Base-by-base conservation (phyloP, 208 protist species). In the Vickermania ingenoplastis region DNA sequence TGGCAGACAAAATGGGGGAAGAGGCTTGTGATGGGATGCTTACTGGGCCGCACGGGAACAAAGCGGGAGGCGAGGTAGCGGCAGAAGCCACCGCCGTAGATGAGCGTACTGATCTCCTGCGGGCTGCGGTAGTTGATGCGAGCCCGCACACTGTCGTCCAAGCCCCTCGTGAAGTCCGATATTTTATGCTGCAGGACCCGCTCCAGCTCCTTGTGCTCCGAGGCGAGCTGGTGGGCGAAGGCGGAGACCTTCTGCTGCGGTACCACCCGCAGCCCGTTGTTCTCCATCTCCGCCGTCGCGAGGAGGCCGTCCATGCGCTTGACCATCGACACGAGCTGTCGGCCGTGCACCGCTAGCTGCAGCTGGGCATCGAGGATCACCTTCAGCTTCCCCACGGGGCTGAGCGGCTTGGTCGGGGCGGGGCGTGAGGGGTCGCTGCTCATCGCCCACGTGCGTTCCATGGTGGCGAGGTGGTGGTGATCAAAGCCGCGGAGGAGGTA, bases 291-390 rank as follows among this genome's bases (percentile, higher is more conserved):
- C 50, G 90, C 71, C n/a, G 88, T 80, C 1, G 86, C 83, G 17
- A 95, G 75, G 29, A 96, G 77, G 31, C 86, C 91, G 49, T 96
- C 91, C 91, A 95, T 96, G 63, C 89, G 86, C 58, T 91, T 75
- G 54, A 79, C 54, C 60, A 95, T 72, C 31, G 89, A 90, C 14
- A 59, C 77, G 58, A 95, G 77, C 72, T 94, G 85, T 22, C 84
- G 83, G 30, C 76, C 80, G 59, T 75, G 69, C 21, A 92, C 81
- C 0, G 86, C 83, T 31, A 92, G 59, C 31, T 91, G 81, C 28
- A 96, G 74, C 82, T 96, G 91, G 49, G 71, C 87, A 45, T 92
- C 78, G 81, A 87, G 95, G 52, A 96, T 88, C 41, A 95, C 75
- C 62, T 81, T 83, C 31, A 91, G 77, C 66, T 92, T 95, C 53